Evolutionary conservation across 2,329 filamentous ascomycete species (phyloP).

Genomic region (Penicillium rolfsii): DNA sequence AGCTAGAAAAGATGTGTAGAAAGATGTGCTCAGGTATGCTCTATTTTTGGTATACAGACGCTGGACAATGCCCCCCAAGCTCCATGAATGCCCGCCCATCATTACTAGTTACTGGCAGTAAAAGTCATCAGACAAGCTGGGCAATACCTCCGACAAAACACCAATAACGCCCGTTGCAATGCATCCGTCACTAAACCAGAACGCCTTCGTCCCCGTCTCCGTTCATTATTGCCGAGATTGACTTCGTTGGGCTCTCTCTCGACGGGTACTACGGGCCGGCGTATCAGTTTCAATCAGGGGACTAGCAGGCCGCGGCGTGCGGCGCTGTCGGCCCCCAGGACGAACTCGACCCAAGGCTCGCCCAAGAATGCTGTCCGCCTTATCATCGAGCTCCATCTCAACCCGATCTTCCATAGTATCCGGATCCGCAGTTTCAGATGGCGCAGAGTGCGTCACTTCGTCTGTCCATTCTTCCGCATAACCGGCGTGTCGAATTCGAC

Average conservation of each 20-base stretch:
- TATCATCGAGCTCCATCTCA: constrained; percentile 48
- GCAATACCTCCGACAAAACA: background rate
- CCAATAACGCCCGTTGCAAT: constrained; percentile 8
- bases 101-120: background rate
- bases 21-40: background rate
- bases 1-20: too few relatives aligned
- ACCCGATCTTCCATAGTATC: constrained; percentile 39
- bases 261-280: constrained; percentile 27
- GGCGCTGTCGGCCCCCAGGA: constrained; percentile 29
- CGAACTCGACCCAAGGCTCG: constrained; percentile 43
- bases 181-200: background rate
- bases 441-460: constrained; percentile 38
- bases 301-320: constrained; percentile 18
- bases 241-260: constrained; percentile 24
- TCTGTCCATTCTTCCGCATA: constrained; percentile 43
- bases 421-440: constrained; percentile 15
- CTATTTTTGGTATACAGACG: background rate
- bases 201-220: background rate
- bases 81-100: background rate
- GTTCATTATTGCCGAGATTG: constrained; percentile 25
- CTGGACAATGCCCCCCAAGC: background rate
- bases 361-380: constrained; percentile 47
- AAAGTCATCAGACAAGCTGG: background rate
- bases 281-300: constrained; percentile 33
- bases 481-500: constrained; percentile 30